A percentile compares a stretch with the other conserved stretches of the same genome.
These are phyloP conservation scores for Apiospora hydei DNA, from an alignment of 2,329 filamentous ascomycete species.

Conservation along the genomic window DNA sequence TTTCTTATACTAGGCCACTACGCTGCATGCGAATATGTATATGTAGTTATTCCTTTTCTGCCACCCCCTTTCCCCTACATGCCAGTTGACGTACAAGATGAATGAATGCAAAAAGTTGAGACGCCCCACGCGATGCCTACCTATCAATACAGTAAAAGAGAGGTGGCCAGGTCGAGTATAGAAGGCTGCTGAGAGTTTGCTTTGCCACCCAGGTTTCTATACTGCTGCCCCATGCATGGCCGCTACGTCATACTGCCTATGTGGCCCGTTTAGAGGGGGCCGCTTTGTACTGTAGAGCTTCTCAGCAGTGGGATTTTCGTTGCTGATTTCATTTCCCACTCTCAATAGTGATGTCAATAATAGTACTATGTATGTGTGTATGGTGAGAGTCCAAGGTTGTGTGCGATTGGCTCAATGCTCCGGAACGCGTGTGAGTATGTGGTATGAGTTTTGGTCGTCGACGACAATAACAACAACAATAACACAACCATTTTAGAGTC, in stretches of 20 bases:
- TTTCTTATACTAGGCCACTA: background rate
- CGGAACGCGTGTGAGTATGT: background rate
- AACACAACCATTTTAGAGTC: background rate
- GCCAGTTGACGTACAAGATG: background rate
- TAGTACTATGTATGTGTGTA: background rate
- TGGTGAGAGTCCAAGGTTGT: background rate
- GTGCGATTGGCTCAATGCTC: background rate
- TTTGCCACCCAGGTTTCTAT: background rate
- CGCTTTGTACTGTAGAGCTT: constrained; percentile 2
- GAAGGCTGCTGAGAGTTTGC: constrained; percentile 1
- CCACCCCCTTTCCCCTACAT: background rate
- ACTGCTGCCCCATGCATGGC: constrained; percentile 1
- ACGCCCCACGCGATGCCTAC: background rate
- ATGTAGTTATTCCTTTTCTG: background rate
- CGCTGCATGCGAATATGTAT: background rate
- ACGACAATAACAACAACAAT: background rate
- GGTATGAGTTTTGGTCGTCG: background rate
- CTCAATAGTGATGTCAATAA: background rate
- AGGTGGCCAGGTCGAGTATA: constrained; percentile 3
- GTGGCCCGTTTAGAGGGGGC: background rate
- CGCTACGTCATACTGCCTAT: constrained; percentile 12
- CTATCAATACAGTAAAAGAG: background rate
- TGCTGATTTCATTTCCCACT: background rate
- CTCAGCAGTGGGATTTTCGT: background rate
- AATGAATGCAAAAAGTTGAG: background rate